Evolutionary conservation across 164 flowering plant genomes (phyloP), one percentile per base, ranked within the genome.

Genomic region (Berberis vulgaris): DNA sequence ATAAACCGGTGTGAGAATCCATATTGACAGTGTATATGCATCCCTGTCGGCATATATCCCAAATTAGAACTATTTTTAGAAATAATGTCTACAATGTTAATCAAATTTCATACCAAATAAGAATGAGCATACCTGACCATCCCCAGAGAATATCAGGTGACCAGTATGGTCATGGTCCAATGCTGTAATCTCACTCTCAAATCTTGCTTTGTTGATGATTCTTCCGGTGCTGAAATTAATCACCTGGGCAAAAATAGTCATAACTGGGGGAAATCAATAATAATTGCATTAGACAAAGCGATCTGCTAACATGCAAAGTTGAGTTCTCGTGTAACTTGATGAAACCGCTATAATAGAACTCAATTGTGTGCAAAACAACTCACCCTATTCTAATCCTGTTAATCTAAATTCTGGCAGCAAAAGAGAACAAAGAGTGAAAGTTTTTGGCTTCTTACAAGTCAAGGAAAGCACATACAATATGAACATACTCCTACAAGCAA

Each of bases 151-250:
- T 43, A 94, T 76, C 65, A 91, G 85, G 53, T 89, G 96, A 63
- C 99, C 99, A 66, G 99, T 89, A 69, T 89, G 97, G 77, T 91
- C 99, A 74, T 87, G 85, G 71, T 94, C 97, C 86, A 89, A 77
- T 38, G 96, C 82, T 41, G 96, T 86, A 59, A 91, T 80, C 73
- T 80, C 88, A 65, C 71, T 74, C 66, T 78, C 94, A 65, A 93
- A 73, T 1, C 61, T 66, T 47, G 76, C 65, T 67, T 89, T 89
- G 59, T 74, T 77, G 44, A 90, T 79, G 41, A 75, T 69, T 68
- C 97, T 83, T 41, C 98, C 98, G 26, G 97, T 93, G 77, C 98
- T 93, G 71, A 88, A 90, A 88, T 93, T 93, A 67, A 86, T 84
- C 45, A 92, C 98, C 98, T 92, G 77, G 45, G 63, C 45, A 44